Conservation (phyloP, 192 early-diverging fungal species). For the Backusella tuberculispora region DNA sequence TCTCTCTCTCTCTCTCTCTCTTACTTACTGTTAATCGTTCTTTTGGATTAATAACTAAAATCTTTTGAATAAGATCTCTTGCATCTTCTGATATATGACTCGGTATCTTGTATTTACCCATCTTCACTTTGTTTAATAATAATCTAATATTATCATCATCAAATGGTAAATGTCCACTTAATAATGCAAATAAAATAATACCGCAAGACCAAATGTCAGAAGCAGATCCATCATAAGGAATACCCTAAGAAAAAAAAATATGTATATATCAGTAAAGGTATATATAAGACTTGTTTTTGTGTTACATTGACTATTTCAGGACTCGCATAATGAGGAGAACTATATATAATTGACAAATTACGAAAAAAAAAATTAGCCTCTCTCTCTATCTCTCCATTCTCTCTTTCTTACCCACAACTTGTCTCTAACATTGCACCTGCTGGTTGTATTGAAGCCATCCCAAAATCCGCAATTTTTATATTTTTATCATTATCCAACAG, state of each 20-base stretch:
- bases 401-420: conserved; percentile 60
- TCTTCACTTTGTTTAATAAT: conserved; percentile 58
- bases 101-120: conserved; percentile 47
- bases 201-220: conserved; percentile 80
- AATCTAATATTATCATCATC: conserved; percentile 73
- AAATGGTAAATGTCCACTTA: conserved; percentile 75
- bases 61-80: conserved; percentile 43
- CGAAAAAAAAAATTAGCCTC: background rate
- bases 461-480: conserved; percentile 95
- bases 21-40: conserved; percentile 51
- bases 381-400: no score
- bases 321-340: conserved; percentile 74
- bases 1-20: no score
- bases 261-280: no score
- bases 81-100: conserved; percentile 38
- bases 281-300: no score
- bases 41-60: conserved; percentile 43
- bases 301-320: conserved; percentile 71
- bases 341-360: conserved; percentile 12
- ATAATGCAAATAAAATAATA: conserved; percentile 73
- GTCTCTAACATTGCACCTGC: conserved; percentile 61
- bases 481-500: conserved; percentile 50
- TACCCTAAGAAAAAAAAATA: conserved; percentile 41
- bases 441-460: conserved; percentile 67
- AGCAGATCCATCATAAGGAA: conserved; percentile 64